Percentiles rank a stretch among this genome's conserved stretches.
These are phyloP conservation scores for Dovyalis caffra DNA, from an alignment of 345 rosid species.

Conservation along the genomic window DNA sequence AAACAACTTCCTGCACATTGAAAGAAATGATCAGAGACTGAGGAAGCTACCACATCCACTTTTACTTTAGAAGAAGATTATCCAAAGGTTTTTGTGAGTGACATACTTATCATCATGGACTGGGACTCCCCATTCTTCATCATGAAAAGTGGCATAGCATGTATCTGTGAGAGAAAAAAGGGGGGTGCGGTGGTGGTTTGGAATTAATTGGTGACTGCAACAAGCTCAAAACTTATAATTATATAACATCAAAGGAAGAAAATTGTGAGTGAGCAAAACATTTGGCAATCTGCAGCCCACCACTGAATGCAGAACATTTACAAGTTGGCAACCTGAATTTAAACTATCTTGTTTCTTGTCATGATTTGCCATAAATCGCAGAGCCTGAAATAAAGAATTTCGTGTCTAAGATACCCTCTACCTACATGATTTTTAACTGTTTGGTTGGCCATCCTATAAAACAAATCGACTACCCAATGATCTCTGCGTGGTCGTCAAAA, in stretches of 20 bases:
- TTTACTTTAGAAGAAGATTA: neutral
- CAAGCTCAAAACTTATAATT: neutral
- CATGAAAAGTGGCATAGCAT: constrained; percentile 16
- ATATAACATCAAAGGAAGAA: neutral
- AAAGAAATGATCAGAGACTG: constrained; percentile 13
- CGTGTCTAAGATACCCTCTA: neutral
- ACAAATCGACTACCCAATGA: too few relatives aligned
- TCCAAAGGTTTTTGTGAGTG: neutral
- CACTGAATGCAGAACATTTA: neutral
- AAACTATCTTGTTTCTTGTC: neutral
- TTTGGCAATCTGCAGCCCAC: neutral
- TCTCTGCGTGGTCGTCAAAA: too few relatives aligned
- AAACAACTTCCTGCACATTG: constrained; percentile 57
- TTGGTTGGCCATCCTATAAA: too few relatives aligned
- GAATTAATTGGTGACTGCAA: neutral
- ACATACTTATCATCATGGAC: constrained; percentile 67
- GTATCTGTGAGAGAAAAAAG: constrained; percentile 5
- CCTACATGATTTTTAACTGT: neutral
- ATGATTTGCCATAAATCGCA: neutral
- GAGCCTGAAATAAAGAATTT: neutral
- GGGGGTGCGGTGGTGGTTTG: too few relatives aligned
- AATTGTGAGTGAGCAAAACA: neutral
- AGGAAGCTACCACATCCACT: neutral
- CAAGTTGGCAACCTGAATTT: neutral
- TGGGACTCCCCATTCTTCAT: constrained; percentile 44